Percentiles rank a stretch among this genome's conserved stretches.
These are phyloP conservation scores for Amanita polypyramis DNA, from an alignment of 768 basidiomycete genomes.

Conservation along the genomic window DNA sequence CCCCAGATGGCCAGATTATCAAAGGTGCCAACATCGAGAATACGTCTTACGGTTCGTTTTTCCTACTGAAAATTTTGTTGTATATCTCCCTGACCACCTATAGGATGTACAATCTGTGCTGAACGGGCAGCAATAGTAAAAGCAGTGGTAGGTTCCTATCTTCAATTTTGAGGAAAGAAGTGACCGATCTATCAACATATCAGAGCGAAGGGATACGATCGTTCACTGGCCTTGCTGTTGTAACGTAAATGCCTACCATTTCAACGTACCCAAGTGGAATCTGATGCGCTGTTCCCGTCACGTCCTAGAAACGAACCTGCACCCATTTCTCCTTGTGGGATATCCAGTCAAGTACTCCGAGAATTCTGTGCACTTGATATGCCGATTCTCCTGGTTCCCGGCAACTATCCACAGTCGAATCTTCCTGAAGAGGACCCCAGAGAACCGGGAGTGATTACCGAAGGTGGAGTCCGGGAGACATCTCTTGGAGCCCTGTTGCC, in stretches of 20 bases:
- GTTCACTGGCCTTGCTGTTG: constrained; percentile 71
- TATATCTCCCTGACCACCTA: constrained; percentile 2
- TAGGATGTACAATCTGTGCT: constrained; percentile 88
- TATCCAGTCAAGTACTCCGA: constrained; percentile 85
- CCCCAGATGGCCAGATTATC: constrained; percentile 59
- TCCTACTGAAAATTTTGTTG: constrained; percentile 5
- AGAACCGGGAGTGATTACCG: constrained; percentile 20
- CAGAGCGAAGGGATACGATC: constrained; percentile 71
- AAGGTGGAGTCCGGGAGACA: constrained; percentile 48
- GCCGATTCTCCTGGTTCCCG: constrained; percentile 64
- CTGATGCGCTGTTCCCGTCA: not conserved
- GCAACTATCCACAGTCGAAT: constrained; percentile 38
- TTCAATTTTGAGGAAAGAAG: not conserved
- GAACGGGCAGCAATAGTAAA: constrained; percentile 95
- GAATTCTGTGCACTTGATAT: constrained; percentile 74
- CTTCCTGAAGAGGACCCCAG: constrained; percentile 24
- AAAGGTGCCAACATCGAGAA: constrained; percentile 93
- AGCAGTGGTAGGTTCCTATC: constrained; percentile 56
- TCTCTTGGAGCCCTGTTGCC: constrained; percentile 72
- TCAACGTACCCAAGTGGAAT: not conserved
- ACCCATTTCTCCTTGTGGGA: constrained; percentile 79
- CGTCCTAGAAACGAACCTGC: constrained; percentile 51
- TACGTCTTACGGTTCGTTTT: constrained; percentile 76
- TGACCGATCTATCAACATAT: not conserved
- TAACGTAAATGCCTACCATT: constrained; percentile 39